phyloP scores from a whole-genome alignment of 345 rosid genomes.

The Alliaria petiolata region DNA sequence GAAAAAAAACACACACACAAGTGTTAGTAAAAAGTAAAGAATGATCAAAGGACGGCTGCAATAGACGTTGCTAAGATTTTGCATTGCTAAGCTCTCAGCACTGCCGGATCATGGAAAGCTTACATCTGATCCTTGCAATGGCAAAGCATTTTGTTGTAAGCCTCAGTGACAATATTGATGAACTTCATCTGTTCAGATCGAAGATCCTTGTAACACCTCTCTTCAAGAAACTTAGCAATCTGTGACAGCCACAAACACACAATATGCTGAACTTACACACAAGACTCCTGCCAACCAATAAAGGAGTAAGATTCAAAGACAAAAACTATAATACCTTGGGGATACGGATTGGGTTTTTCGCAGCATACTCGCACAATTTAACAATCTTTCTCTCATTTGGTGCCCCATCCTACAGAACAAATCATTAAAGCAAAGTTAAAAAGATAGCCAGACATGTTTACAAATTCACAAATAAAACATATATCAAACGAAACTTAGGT shows the following conservation, averaged over 20 bases:
- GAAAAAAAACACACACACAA: not conserved
- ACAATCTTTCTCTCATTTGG: constrained; percentile 80
- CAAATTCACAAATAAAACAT: too few species aligned
- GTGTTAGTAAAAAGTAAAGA: not conserved
- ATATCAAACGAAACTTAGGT: too few species aligned
- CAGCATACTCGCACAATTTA: constrained; percentile 93
- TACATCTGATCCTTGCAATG: constrained; percentile 89
- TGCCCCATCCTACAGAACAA: constrained; percentile 50
- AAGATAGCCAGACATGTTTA: not conserved
- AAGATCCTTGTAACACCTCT: constrained; percentile 84
- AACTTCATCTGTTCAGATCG: constrained; percentile 62
- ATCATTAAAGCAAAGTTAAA: constrained; percentile 1
- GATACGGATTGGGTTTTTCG: constrained; percentile 76
- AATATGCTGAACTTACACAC: not conserved
- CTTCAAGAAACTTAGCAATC: constrained; percentile 94
- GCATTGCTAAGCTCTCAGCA: not conserved
- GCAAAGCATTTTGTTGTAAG: constrained; percentile 72
- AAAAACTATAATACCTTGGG: constrained; percentile 64
- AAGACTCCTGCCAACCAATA: not conserved
- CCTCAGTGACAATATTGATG: constrained; percentile 60
- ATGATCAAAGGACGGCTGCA: not conserved
- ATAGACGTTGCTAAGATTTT: not conserved
- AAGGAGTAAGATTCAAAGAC: not conserved
- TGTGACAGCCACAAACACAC: constrained; percentile 29
- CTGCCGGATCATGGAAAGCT: constrained; percentile 8